Conservation (phyloP, 768 basidiomycete genomes). For the Psilocybe subaeruginosa region DNA sequence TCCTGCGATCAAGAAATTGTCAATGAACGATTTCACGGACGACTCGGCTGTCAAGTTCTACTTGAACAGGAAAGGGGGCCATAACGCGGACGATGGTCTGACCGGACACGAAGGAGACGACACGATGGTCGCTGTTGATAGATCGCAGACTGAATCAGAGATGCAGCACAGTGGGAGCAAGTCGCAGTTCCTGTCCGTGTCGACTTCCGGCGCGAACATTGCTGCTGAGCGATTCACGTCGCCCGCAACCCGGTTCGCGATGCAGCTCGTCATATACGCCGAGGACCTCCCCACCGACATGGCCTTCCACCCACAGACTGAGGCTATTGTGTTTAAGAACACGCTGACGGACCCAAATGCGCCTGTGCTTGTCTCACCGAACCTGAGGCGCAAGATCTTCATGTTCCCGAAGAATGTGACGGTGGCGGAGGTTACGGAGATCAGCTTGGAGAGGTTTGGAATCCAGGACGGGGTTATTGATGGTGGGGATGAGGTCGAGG, state of each 20-base stretch:
- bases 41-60: constrained; percentile 98
- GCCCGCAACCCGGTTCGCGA: constrained; percentile 81
- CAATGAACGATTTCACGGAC: constrained; percentile 98
- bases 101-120: constrained; percentile 46
- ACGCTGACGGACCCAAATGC: constrained; percentile 60
- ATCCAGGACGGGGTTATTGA: constrained; percentile 98
- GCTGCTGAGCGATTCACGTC: constrained; percentile 77
- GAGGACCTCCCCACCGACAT: constrained; percentile 94
- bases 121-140: constrained; percentile 38
- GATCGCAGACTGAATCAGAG: constrained; percentile 32
- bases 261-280: constrained; percentile 87
- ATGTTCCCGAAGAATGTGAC: constrained; percentile 94
- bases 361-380: constrained; percentile 56
- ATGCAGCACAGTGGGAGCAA: constrained; percentile 25
- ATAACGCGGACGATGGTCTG: constrained; percentile 39
- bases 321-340: constrained; percentile 90
- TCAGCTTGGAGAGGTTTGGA: constrained; percentile 90
- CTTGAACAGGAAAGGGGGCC: constrained; percentile 65
- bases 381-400: constrained; percentile 78
- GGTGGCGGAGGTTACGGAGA: constrained; percentile 95
- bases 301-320: constrained; percentile 90
- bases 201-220: constrained; percentile 45
- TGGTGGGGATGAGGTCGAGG: constrained; percentile 97
- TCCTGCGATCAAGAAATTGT: constrained; percentile 91
- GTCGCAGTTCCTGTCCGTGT: constrained; percentile 46